Conservation (phyloP, 805 yeast genomes). For the Candida caryicola region DNA sequence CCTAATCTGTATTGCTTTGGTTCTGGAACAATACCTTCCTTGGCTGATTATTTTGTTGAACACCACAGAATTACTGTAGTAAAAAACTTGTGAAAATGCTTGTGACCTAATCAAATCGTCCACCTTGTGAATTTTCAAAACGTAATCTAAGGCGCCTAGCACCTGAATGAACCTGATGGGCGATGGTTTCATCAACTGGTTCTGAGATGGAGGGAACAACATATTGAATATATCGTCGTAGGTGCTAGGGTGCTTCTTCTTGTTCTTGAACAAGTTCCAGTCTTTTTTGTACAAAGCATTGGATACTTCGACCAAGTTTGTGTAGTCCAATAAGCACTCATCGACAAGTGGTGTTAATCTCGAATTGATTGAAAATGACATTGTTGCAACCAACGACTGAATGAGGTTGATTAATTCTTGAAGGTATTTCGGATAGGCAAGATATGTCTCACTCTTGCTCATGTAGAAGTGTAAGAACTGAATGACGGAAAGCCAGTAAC, state of each 20-base stretch:
- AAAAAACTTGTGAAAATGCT: constrained; percentile 71
- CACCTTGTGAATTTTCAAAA: constrained; percentile 75
- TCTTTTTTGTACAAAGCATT: constrained; percentile 72
- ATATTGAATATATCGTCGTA: constrained; percentile 73
- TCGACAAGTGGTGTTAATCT: constrained; percentile 58
- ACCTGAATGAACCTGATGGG: constrained; percentile 84
- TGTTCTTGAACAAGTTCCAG: constrained; percentile 51
- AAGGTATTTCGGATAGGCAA: constrained; percentile 52
- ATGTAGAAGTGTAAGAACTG: constrained; percentile 78
- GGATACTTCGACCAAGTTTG: constrained; percentile 79
- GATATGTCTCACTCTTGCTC: constrained; percentile 58
- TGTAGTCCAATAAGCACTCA: constrained; percentile 68
- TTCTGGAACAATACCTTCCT: constrained; percentile 70
- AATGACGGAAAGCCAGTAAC: constrained; percentile 86
- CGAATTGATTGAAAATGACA: constrained; percentile 63
- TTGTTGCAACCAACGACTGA: constrained; percentile 63
- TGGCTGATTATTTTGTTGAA: constrained; percentile 72
- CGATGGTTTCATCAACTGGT: constrained; percentile 80
- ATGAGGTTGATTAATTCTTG: constrained; percentile 56
- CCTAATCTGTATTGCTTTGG: constrained; percentile 85
- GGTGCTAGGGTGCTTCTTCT: constrained; percentile 44
- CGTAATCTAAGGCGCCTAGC: constrained; percentile 83
- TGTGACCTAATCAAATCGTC: constrained; percentile 78
- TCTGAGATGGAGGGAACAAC: constrained; percentile 81
- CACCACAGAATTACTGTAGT: constrained; percentile 68